Base-by-base conservation (phyloP, 2,329 filamentous ascomycete genomes). In the Fusarium algeriense region DNA sequence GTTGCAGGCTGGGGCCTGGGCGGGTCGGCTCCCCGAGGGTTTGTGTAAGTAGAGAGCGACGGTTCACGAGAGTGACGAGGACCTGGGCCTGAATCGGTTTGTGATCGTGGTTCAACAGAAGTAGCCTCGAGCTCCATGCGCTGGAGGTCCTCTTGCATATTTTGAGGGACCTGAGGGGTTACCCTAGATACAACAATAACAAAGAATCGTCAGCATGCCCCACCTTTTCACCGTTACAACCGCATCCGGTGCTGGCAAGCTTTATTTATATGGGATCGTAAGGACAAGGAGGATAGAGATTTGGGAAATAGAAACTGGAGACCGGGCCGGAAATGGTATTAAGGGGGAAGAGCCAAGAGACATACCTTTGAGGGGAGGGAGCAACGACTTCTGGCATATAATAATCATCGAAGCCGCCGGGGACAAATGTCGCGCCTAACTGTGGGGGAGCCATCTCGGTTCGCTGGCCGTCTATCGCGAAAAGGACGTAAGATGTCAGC, bases 71-170 rank as follows among this genome's bases (percentile, higher is more conserved):
- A 77, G 76, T 82, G 83, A 65, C 78, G 75, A 69, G 76, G 77
- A 68, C 78, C 73, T 69, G 75, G 77, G 69, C 78, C 73, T 69
- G 75, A 65, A 62, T 73, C 73, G 69, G 76, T 73, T 74, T 76
- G 71, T 68, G 74, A 74, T 80, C 79, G 78, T 76, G 76, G 76
- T 61, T 79, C 78, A 67, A 76, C 82, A 78, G 82, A 82, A 82
- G 85, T 87, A 67, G 92, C 92, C 85, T 94, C 91, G 67, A 94
- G 87, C 86, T 98, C 95, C 84, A 99, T 90, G 81, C 95, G 91
- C 78, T 95, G 93, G 73, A 99, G 89, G 82, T 93, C 95, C 78
- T 97, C 92, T 84, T 97, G 94, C 89, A 99, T 98, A 83, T 97
- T 95, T 83, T 95, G 93, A 75, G 95, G 94, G 73, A 98, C 94